A percentile compares a stretch with the other conserved stretches of the same genome.
phyloP scores from a whole-genome alignment of 768 basidiomycete genomes.

The Hygrocybe punicea region DNA sequence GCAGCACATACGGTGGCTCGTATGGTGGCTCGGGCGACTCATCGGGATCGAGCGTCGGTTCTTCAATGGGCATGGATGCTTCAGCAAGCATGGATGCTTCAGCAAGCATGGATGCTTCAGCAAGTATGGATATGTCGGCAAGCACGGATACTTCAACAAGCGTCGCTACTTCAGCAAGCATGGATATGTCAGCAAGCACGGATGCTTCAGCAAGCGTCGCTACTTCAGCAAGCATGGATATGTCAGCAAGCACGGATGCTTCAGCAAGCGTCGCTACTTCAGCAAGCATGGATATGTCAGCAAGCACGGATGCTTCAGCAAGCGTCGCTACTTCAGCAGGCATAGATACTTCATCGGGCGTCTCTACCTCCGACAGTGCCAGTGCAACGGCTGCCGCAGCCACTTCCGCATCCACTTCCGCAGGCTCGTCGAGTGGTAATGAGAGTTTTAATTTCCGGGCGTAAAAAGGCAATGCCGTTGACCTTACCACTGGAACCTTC shows the following conservation, averaged over 20 bases:
- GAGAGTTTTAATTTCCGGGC: too few species aligned
- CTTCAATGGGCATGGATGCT: conserved; percentile 8
- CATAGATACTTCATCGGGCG: too few species aligned
- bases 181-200: conserved; percentile 3
- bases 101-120: neutral
- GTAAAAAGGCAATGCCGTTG: too few species aligned
- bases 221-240: neutral
- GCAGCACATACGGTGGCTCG: too few species aligned
- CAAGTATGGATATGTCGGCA: neutral
- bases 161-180: neutral
- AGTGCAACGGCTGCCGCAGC: neutral
- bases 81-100: neutral
- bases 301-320: neutral
- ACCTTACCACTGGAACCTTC: too few species aligned
- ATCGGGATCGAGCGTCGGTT: neutral
- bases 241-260: too few species aligned
- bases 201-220: neutral
- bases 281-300: conserved; percentile 4
- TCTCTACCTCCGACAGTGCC: too few species aligned
- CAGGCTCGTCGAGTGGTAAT: neutral
- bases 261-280: conserved; percentile 1
- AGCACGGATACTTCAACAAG: neutral
- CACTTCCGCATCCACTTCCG: neutral
- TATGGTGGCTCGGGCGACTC: too few species aligned
- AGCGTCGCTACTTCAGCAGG: neutral